Evolutionary conservation across 2,329 filamentous ascomycete species (phyloP).

Genomic region (Talaromyces piceae): DNA sequence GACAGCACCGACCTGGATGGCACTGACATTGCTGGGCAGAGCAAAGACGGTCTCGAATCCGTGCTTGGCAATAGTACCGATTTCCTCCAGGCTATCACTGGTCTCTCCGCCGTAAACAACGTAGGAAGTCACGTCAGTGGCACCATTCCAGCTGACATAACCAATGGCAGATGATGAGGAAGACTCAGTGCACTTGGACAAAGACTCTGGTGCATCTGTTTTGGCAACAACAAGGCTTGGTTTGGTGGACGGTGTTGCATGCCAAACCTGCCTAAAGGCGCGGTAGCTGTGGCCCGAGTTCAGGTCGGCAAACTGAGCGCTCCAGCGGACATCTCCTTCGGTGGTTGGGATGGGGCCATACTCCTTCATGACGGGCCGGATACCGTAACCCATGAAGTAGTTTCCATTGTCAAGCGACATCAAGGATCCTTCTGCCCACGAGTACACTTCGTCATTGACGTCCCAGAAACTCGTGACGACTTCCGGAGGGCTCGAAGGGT

Average conservation of each 20-base stretch:
- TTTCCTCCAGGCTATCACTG: not conserved
- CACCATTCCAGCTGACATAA: conserved; percentile 35
- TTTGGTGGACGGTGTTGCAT: conserved; percentile 23
- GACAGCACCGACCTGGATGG: not conserved
- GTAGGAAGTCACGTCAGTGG: conserved; percentile 31
- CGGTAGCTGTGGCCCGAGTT: conserved; percentile 28
- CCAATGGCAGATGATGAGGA: conserved; percentile 12
- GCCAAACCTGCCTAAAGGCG: conserved; percentile 28
- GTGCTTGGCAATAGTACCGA: not conserved
- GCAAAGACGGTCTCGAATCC: conserved; percentile 5
- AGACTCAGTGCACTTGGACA: not conserved
- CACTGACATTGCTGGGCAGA: not conserved
- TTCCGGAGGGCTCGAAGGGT: not conserved
- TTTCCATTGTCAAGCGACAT: conserved; percentile 17
- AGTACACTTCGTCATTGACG: conserved; percentile 17
- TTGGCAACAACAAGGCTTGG: conserved; percentile 18
- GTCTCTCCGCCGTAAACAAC: conserved; percentile 19
- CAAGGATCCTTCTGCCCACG: conserved; percentile 24
- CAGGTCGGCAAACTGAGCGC: conserved; percentile 25
- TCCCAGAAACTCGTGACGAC: conserved; percentile 1
- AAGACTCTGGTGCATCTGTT: conserved; percentile 11
- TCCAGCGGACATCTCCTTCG: conserved; percentile 23
- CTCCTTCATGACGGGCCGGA: conserved; percentile 29
- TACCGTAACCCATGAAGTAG: conserved; percentile 29
- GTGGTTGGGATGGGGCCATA: conserved; percentile 16